Base-by-base conservation (phyloP, 78 protist genomes). In the Tieghemostelium lacteum region DNA sequence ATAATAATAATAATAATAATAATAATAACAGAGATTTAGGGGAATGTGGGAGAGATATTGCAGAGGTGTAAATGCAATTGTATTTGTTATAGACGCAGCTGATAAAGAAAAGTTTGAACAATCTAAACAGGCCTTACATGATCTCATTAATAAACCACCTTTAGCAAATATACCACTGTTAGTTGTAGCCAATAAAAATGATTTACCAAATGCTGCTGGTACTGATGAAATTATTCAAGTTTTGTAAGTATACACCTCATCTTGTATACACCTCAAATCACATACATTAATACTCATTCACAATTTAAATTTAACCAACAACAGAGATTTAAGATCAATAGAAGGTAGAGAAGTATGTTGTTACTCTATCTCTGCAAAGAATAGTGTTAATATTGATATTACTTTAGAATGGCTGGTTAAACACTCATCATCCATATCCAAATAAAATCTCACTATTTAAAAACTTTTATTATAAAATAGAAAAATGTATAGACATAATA, bases 41-140 rank as follows among this genome's bases (percentile, higher is more conserved):
- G 52, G 52, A 45, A 98, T 97, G 98, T 98, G 99, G 99, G 99
- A 98, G 85, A 88, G 99, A 17, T 98, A 98, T 88, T 97, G 99
- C 94, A 74, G 98, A 1, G 98, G 98, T 31, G 98, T 96, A 3
- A 87, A 95, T 61, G 97, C 97, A n/a, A 98, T 98, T 39, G 98
- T 98, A 8, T 96, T 65, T 85, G 98, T 98, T 31, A 96, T 98
- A 14, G 99, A 98, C 67, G 33, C 98, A 2, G 96, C 98, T 0
- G 98, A 97, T 74, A 57, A 62, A 16, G 96, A 74, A 6, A 83
- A 67, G 26, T 20, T 97, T n/a, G 94, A 95, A 36, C 86, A 62
- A 20, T 66, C 98, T 22, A 91, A 80, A 66, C 63, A 63, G 37
- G 99, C 94, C 36, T 92, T 98, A 52, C 72, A 73, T 2, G 96